phyloP scores from a whole-genome alignment of 2,329 filamentous ascomycete genomes.

The Aspergillus neotritici region DNA sequence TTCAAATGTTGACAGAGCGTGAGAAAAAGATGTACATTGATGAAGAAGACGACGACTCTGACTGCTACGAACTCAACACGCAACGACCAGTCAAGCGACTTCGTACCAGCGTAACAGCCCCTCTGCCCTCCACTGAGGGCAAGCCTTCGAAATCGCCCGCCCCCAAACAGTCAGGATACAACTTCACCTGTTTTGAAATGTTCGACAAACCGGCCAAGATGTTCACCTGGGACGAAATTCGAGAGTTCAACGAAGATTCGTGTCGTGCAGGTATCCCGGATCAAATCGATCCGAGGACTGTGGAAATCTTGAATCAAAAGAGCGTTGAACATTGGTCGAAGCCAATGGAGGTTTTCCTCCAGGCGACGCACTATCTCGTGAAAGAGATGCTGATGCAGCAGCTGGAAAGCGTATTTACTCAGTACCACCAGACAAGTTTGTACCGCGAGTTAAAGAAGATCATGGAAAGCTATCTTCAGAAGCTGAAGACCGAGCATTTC shows the following conservation, averaged over 20 bases:
- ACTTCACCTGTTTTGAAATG: constrained; percentile 17
- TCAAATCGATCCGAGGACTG: constrained; percentile 55
- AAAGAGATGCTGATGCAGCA: constrained; percentile 38
- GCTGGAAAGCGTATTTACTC: constrained; percentile 37
- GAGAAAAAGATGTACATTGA: constrained; percentile 35
- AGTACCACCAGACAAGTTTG: constrained; percentile 31
- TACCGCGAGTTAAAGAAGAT: constrained; percentile 32
- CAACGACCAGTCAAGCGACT: constrained; percentile 14
- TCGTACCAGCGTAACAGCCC: too few species aligned
- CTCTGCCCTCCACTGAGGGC: neutral
- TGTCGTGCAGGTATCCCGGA: constrained; percentile 55
- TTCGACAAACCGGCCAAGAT: constrained; percentile 15
- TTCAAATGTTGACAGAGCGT: constrained; percentile 22
- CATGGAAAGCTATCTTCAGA: constrained; percentile 45
- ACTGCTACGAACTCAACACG: constrained; percentile 20
- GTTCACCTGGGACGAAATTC: constrained; percentile 41
- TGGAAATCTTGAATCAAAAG: constrained; percentile 53
- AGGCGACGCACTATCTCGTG: constrained; percentile 25
- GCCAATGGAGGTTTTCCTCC: constrained; percentile 44
- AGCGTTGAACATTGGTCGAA: constrained; percentile 55
- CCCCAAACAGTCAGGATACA: constrained; percentile 7
- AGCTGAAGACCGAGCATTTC: constrained; percentile 33
- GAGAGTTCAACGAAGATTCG: constrained; percentile 50
- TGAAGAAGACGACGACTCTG: constrained; percentile 16
- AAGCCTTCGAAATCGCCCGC: neutral